Evolutionary conservation across 208 protist species (phyloP).

Genomic region (Trypanosoma caninum): DNA sequence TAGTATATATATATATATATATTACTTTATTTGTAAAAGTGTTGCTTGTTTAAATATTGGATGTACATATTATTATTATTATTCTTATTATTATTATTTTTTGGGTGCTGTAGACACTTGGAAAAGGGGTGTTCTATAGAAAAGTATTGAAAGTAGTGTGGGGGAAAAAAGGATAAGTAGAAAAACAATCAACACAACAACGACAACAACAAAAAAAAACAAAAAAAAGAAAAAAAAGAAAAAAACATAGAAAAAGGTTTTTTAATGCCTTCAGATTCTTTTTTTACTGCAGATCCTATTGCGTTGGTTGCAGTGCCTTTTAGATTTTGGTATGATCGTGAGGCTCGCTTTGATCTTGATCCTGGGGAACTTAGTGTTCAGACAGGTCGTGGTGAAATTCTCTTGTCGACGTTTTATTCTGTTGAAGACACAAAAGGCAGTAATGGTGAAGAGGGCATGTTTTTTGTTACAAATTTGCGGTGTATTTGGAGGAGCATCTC

Average conservation of each 20-base stretch:
- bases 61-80: not conserved
- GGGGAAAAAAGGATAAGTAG: conserved; percentile 18
- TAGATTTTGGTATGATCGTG: conserved; percentile 93
- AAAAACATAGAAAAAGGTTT: not conserved
- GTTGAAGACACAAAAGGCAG: conserved; percentile 97
- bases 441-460: conserved; percentile 84
- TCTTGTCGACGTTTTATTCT: conserved; percentile 70
- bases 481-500: conserved; percentile 87
- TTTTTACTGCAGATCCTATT: not conserved
- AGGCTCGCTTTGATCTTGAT: conserved; percentile 93
- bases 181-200: conserved; percentile 15
- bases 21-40: too few species aligned
- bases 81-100: conserved; percentile 9
- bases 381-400: conserved; percentile 57
- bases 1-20: too few species aligned
- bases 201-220: too few species aligned
- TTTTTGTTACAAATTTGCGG: conserved; percentile 95
- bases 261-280: not conserved
- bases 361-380: conserved; percentile 47
- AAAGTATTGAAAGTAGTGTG: too few species aligned
- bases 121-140: too few species aligned
- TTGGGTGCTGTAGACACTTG: too few species aligned
- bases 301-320: conserved; percentile 34
- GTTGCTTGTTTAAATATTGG: too few species aligned
- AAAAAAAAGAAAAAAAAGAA: not conserved